Evolutionary conservation across 495 filamentous ascomycete genomes (phyloP).

Genomic region (Jackrogersella multiformis): DNA sequence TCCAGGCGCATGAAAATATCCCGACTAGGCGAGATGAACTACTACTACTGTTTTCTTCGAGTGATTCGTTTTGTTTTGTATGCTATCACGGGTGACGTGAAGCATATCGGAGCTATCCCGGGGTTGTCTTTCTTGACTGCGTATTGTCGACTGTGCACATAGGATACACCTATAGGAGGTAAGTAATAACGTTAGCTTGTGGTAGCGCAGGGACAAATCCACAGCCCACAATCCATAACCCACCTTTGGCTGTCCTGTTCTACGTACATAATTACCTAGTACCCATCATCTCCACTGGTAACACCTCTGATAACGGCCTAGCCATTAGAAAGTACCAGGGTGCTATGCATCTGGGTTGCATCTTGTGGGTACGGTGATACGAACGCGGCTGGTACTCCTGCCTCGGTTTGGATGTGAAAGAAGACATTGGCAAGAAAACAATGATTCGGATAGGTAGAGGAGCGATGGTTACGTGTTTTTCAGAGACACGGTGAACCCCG

Average conservation of each 20-base stretch:
- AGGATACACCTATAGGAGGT: too few relatives aligned
- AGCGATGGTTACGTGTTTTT: background rate
- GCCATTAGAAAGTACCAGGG: slow-evolving; percentile 17
- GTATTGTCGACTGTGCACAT: slow-evolving; percentile 30
- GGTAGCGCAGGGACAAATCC: slow-evolving; percentile 28
- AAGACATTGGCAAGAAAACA: background rate
- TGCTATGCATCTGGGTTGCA: slow-evolving; percentile 38
- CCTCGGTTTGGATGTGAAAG: slow-evolving; percentile 27
- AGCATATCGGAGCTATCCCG: slow-evolving; percentile 32
- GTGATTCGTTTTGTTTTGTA: slow-evolving; percentile 14
- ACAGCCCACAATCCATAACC: too few relatives aligned
- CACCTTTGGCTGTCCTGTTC: slow-evolving; percentile 24
- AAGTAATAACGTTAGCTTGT: slow-evolving; percentile 26
- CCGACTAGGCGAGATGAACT: slow-evolving; percentile 45
- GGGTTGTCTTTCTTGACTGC: slow-evolving; percentile 22
- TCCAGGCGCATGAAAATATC: slow-evolving; percentile 44
- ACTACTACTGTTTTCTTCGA: slow-evolving; percentile 14
- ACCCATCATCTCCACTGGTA: slow-evolving; percentile 33
- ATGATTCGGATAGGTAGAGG: background rate
- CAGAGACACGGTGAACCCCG: background rate
- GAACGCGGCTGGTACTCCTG: slow-evolving; percentile 30
- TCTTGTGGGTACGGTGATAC: slow-evolving; percentile 41
- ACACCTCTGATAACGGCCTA: slow-evolving; percentile 27
- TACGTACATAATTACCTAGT: background rate
- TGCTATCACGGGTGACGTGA: slow-evolving; percentile 31